Conservation (phyloP, 2,329 filamentous ascomycete genomes). For the Stagonosporopsis rhizophila region DNA sequence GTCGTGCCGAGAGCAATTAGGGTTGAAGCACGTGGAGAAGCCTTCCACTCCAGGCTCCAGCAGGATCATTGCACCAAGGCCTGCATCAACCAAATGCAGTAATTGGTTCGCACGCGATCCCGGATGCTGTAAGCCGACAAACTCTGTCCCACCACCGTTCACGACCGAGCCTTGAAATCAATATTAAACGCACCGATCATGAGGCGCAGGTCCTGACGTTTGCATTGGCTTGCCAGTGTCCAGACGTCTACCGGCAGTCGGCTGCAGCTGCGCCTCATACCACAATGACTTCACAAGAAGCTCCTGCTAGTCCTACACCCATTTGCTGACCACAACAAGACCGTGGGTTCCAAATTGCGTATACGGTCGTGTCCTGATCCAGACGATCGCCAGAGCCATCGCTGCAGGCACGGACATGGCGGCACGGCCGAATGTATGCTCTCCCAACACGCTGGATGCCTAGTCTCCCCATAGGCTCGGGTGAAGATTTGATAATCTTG, state of each 20-base stretch:
- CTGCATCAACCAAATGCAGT: conserved; percentile 1
- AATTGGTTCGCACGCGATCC: conserved; percentile 2
- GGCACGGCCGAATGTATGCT: neutral
- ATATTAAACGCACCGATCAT: conserved; percentile 1
- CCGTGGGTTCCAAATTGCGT: neutral
- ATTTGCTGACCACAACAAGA: neutral
- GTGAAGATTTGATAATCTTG: neutral
- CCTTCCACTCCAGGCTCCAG: conserved; percentile 1
- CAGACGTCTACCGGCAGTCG: neutral
- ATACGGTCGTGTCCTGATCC: neutral
- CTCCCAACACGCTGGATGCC: conserved; percentile 3
- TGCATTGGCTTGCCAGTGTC: conserved; percentile 2
- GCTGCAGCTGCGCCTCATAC: conserved; percentile 3
- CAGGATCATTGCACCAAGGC: neutral
- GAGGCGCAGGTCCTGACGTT: conserved; percentile 1
- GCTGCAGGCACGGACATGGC: neutral
- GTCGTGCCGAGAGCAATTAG: conserved; percentile 3
- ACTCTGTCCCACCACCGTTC: neutral
- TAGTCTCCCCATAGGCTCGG: conserved; percentile 1
- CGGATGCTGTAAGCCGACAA: neutral
- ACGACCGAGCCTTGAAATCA: conserved; percentile 1
- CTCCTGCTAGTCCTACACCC: neutral
- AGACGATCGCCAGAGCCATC: neutral
- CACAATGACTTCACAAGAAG: neutral
- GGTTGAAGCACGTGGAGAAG: neutral